Evolutionary conservation across 1,284 basidiomycete genomes (phyloP).

Genomic region (Tausonia pullulans): DNA sequence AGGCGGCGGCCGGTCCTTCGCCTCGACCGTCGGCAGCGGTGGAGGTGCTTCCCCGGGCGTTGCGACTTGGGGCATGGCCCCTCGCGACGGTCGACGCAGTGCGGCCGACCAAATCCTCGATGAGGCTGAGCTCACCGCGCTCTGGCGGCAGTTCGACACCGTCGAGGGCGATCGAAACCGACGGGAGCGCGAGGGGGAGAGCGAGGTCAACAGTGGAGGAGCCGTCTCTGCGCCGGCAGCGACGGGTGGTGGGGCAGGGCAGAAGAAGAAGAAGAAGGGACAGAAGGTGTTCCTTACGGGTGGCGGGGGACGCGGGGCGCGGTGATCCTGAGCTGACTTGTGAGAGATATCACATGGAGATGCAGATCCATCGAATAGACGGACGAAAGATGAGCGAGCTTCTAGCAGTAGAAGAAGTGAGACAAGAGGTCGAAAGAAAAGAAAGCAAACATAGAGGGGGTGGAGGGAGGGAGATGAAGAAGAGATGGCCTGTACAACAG

Average conservation of each 20-base stretch:
- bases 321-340: background rate
- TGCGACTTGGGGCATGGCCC: background rate
- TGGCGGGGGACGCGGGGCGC: conserved; percentile 3
- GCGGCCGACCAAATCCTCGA: background rate
- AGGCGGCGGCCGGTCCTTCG: conserved; percentile 11
- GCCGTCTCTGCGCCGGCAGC: background rate
- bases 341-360: background rate
- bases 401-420: background rate
- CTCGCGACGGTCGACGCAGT: background rate
- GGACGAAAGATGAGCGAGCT: background rate
- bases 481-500: background rate
- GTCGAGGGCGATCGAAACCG: background rate
- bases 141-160: conserved; percentile 10
- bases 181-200: background rate
- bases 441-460: background rate
- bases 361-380: background rate
- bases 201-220: background rate
- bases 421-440: background rate
- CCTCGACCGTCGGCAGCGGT: background rate
- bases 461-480: background rate
- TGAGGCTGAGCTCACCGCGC: conserved; percentile 12
- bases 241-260: background rate
- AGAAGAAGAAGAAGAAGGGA: conserved; percentile 13
- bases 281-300: conserved; percentile 14
- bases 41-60: background rate